These are phyloP conservation scores for Xerocomellus intermedius DNA, from an alignment of 768 basidiomycete genomes.

Conservation along the genomic window DNA sequence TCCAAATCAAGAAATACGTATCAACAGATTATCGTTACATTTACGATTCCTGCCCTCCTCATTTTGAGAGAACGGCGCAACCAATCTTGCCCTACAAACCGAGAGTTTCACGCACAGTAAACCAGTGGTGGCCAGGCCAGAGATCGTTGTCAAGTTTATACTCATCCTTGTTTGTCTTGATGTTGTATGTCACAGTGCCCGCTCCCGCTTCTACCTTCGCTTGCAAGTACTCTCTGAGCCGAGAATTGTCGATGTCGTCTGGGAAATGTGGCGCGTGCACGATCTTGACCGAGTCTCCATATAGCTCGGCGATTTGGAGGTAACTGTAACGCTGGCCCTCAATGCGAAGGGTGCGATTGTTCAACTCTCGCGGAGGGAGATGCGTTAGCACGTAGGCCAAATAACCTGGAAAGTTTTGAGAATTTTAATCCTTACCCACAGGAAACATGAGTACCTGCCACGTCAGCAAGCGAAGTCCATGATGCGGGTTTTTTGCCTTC, in stretches of 20 bases:
- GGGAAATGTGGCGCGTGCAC: constrained; percentile 3
- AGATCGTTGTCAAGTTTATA: constrained; percentile 25
- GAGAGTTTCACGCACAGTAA: constrained; percentile 18
- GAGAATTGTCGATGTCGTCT: constrained; percentile 6
- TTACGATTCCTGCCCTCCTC: background rate
- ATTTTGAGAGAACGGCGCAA: background rate
- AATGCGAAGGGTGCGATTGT: constrained; percentile 14
- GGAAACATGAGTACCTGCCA: constrained; percentile 10
- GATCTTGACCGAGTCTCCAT: constrained; percentile 8
- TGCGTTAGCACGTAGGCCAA: constrained; percentile 23
- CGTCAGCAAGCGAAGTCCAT: constrained; percentile 25
- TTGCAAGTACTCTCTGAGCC: constrained; percentile 14
- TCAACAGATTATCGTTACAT: background rate
- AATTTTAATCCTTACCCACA: background rate
- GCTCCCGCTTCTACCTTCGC: constrained; percentile 10
- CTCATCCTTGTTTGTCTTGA: constrained; percentile 13
- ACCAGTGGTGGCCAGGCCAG: constrained; percentile 28
- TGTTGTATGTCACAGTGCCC: constrained; percentile 7
- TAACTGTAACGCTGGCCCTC: constrained; percentile 15
- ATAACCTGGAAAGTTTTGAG: constrained; percentile 11
- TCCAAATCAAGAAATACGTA: background rate
- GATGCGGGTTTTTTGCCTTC: constrained; percentile 22
- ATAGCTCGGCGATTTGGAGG: constrained; percentile 7
- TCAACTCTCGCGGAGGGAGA: constrained; percentile 8
- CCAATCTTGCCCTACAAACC: constrained; percentile 11